Base-by-base conservation (phyloP, 192 early-diverging fungal species). In the Paraglomus occultum region DNA sequence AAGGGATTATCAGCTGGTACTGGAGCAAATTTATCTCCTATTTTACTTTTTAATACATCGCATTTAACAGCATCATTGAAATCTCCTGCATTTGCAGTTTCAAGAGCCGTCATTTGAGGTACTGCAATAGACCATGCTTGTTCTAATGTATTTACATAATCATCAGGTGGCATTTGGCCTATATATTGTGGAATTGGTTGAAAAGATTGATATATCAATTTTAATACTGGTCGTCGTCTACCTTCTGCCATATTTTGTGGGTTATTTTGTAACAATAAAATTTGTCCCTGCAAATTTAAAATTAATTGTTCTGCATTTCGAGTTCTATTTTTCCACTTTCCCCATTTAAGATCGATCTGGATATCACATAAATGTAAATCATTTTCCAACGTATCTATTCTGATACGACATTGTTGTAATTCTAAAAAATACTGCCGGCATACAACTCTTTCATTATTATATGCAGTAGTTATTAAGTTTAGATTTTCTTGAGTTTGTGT, bases 41-140 rank as follows among this genome's bases (percentile, higher is more conserved):
- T 39, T 39, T 61, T 61, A 5, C n/a, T 20, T 61, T 61, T 61
- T 61, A 61, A 61, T 20, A 61, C 4, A 61, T 4, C 39, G 23
- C 20, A 61, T 42, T 61, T 61, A 61, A 61, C 38, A 11, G 59
- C 38, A 61, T 61, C 59, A 61, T 61, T 42, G 31, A 61, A 61
- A 61, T 55, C 53, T 55, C 53, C 53, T 55, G 53, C 53, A 55
- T 55, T 55, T 55, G 18, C 53, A 55, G 40, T 61, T 61, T 61
- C 59, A 61, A 61, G 59, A 39, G 39, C 59, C 23, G 40, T 42
- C 59, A 61, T 61, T 20, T 61, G 11, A 18, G 20, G 55, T 20
- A 18, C 20, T 58, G 22, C 11, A 58, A 18, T 4, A 18, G 20
- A 58, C 4, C 11, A 4, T 18, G 20, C 11, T 4, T 58, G 11